Conservation (phyloP, 306 rosid genomes). For the Amphicarpaea edgeworthii region DNA sequence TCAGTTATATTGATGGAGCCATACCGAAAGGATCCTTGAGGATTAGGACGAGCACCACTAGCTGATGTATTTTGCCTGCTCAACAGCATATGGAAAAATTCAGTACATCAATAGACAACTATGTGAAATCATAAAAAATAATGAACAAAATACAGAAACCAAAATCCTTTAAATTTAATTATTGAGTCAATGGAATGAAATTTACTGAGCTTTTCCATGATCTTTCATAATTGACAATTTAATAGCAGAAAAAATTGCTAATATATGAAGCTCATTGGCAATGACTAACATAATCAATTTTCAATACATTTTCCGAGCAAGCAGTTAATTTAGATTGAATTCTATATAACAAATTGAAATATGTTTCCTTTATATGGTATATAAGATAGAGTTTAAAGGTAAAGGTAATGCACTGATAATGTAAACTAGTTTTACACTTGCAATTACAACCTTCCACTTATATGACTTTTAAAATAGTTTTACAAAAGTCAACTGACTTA, state of each 20-base stretch:
- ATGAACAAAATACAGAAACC: slow-evolving; percentile 10
- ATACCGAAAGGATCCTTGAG: slow-evolving; percentile 89
- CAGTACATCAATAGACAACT: background rate
- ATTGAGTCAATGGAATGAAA: too few species aligned
- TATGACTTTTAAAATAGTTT: too few species aligned
- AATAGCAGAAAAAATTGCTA: background rate
- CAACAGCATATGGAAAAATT: slow-evolving; percentile 31
- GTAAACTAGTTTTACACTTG: too few species aligned
- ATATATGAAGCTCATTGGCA: background rate
- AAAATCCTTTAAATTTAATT: background rate
- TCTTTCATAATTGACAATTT: background rate
- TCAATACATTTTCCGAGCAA: background rate
- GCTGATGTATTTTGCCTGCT: slow-evolving; percentile 81
- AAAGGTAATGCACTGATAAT: too few species aligned
- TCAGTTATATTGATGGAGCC: slow-evolving; percentile 86
- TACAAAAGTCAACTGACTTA: too few species aligned
- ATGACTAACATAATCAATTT: background rate
- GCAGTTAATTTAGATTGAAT: background rate
- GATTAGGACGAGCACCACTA: slow-evolving; percentile 97
- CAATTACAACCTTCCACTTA: too few species aligned
- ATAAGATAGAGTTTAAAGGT: too few species aligned
- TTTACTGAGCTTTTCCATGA: background rate
- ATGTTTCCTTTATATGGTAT: background rate
- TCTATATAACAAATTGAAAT: background rate
- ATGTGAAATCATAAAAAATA: slow-evolving; percentile 6